phyloP scores from a whole-genome alignment of 345 rosid genomes.

The Firmiana major region DNA sequence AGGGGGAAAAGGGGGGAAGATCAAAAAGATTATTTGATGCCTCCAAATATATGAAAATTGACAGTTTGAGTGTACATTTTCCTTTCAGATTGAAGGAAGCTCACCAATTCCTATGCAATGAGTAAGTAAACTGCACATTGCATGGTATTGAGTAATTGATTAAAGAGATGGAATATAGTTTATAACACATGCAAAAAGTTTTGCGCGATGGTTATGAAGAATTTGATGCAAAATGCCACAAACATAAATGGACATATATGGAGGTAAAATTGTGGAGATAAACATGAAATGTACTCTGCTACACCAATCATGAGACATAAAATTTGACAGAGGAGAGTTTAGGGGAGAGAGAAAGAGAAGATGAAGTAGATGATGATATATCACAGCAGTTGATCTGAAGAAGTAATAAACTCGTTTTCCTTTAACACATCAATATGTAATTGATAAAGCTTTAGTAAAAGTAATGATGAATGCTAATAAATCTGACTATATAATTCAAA shows the following conservation, averaged over 20 bases:
- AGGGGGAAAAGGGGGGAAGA: background rate
- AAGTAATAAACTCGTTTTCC: background rate
- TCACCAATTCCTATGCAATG: background rate
- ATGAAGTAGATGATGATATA: background rate
- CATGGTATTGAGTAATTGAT: background rate
- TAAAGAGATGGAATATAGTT: background rate
- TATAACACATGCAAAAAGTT: background rate
- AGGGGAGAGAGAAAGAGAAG: conserved; percentile 1
- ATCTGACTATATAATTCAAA: background rate
- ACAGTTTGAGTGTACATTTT: background rate
- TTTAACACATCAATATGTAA: background rate
- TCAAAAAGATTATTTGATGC: background rate
- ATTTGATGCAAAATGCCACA: background rate
- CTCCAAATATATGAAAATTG: background rate
- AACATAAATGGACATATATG: no score
- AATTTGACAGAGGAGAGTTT: background rate
- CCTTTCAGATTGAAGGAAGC: background rate
- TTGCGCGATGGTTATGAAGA: background rate
- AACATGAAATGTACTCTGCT: background rate
- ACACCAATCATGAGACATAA: background rate
- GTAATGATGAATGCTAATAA: background rate
- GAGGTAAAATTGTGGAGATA: background rate
- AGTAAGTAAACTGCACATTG: background rate
- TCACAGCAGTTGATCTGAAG: background rate
- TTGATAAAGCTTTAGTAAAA: background rate